Conservation (phyloP, 2,329 filamentous ascomycete genomes). For the Trichoderma sp. region DNA sequence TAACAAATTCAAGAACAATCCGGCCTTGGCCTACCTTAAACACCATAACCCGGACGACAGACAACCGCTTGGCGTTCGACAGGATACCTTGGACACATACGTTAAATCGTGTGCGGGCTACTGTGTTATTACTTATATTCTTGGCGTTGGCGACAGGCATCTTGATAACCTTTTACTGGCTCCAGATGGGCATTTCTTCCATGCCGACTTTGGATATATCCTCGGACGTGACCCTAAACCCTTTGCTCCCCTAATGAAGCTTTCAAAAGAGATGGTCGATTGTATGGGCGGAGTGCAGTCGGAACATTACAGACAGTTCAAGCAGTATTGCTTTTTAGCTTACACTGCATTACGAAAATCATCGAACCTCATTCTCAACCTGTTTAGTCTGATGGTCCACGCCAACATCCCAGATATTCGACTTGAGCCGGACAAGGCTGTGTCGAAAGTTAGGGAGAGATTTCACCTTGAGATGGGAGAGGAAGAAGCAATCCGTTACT, state of each 20-base stretch:
- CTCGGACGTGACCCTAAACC: slow-evolving; percentile 96
- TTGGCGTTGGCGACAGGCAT: slow-evolving; percentile 94
- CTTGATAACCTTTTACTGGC: slow-evolving; percentile 91
- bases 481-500: slow-evolving; percentile 85
- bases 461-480: slow-evolving; percentile 91
- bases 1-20: slow-evolving; percentile 73
- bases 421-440: slow-evolving; percentile 88
- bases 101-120: slow-evolving; percentile 96
- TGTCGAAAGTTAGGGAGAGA: slow-evolving; percentile 90
- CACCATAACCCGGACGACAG: slow-evolving; percentile 85
- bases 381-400: slow-evolving; percentile 97
- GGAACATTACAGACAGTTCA: slow-evolving; percentile 83
- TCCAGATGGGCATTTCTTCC: slow-evolving; percentile 93
- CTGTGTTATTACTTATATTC: slow-evolving; percentile 96
- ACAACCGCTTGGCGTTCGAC: slow-evolving; percentile 81
- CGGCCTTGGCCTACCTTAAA: slow-evolving; percentile 79
- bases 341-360: slow-evolving; percentile 90
- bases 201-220: slow-evolving; percentile 98
- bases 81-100: slow-evolving; percentile 92
- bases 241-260: slow-evolving; percentile 95
- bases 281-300: slow-evolving; percentile 89
- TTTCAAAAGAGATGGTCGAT: slow-evolving; percentile 97
- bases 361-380: slow-evolving; percentile 86
- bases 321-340: slow-evolving; percentile 93
- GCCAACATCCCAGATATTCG: slow-evolving; percentile 96